A percentile compares a stretch with the other conserved stretches of the same genome.
Evolutionary conservation across 257 asterid species (phyloP).

Genomic region (Rhazya stricta): DNA sequence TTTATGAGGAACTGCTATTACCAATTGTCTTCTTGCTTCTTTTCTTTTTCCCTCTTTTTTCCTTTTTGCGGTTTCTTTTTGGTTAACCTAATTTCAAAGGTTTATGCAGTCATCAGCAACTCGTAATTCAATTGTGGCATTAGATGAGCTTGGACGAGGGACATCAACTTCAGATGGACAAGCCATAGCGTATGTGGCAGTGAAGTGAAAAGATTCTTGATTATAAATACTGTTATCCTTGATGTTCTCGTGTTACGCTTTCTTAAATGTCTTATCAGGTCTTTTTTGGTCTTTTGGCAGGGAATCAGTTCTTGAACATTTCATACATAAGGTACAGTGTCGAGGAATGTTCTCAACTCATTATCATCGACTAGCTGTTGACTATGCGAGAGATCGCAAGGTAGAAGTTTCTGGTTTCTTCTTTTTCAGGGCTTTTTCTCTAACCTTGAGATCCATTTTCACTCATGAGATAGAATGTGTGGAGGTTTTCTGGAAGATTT

Average conservation of each 20-base stretch:
- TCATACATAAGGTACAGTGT: conserved; percentile 69
- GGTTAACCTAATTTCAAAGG: conserved; percentile 18
- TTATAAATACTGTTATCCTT: background rate
- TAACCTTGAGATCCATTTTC: conserved; percentile 1
- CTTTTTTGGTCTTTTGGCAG: conserved; percentile 42
- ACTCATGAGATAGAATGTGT: background rate
- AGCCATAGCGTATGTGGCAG: conserved; percentile 88
- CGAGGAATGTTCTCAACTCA: conserved; percentile 98
- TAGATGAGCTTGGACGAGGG: conserved; percentile 98
- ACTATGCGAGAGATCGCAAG: conserved; percentile 73
- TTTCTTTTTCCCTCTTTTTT: background rate
- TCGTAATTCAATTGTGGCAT: conserved; percentile 72
- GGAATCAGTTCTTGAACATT: conserved; percentile 91
- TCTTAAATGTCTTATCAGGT: conserved; percentile 1
- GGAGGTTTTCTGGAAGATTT: background rate
- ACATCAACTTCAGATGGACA: conserved; percentile 98
- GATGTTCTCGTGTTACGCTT: background rate
- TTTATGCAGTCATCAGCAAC: conserved; percentile 70
- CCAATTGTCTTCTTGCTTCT: background rate
- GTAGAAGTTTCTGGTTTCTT: conserved; percentile 25
- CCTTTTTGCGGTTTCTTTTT: conserved; percentile 3
- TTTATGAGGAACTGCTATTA: background rate
- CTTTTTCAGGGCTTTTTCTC: background rate
- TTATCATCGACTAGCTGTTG: conserved; percentile 81
- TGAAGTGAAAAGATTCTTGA: conserved; percentile 3